phyloP scores from a whole-genome alignment of 2,329 filamentous ascomycete genomes.

The Cercospora beticola region DNA sequence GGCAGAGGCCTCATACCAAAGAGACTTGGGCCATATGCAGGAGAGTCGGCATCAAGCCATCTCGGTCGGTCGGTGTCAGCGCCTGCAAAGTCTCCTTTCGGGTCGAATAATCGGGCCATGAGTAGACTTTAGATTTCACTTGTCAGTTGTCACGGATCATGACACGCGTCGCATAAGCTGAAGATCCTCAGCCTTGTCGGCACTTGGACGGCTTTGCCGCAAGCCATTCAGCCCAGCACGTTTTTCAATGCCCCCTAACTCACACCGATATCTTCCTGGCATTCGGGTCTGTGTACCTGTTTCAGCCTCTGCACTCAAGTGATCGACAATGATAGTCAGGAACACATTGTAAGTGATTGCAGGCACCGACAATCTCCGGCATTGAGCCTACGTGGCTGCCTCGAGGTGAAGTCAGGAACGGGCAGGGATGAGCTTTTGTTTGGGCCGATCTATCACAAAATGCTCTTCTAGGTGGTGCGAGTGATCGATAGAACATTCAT shows the following conservation, averaged over 20 bases:
- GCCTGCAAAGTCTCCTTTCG: not conserved
- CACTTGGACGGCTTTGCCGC: conserved; percentile 2
- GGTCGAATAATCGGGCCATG: not conserved
- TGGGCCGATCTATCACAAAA: not conserved
- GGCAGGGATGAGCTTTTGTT: conserved; percentile 6
- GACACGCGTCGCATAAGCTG: not conserved
- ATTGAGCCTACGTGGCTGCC: conserved; percentile 7
- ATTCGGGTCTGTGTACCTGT: not conserved
- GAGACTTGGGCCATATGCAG: not conserved
- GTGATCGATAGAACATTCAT: not conserved
- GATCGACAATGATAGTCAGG: not conserved
- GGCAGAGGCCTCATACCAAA: not conserved
- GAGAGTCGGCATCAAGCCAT: not conserved
- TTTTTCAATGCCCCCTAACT: not conserved
- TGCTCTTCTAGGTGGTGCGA: not conserved
- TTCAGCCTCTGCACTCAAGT: conserved; percentile 1
- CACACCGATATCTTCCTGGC: not conserved
- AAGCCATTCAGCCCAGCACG: conserved; percentile 12
- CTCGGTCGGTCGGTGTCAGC: not conserved
- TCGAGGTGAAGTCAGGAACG: conserved; percentile 8
- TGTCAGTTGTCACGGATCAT: not conserved
- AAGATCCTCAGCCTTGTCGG: conserved; percentile 12
- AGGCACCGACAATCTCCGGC: conserved; percentile 15
- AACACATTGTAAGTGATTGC: not conserved
- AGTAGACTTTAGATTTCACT: not conserved